Percentiles rank a stretch among this genome's conserved stretches.
phyloP scores from a whole-genome alignment of 1,284 basidiomycete genomes.

The Pseudozyma tsukubaensis region DNA sequence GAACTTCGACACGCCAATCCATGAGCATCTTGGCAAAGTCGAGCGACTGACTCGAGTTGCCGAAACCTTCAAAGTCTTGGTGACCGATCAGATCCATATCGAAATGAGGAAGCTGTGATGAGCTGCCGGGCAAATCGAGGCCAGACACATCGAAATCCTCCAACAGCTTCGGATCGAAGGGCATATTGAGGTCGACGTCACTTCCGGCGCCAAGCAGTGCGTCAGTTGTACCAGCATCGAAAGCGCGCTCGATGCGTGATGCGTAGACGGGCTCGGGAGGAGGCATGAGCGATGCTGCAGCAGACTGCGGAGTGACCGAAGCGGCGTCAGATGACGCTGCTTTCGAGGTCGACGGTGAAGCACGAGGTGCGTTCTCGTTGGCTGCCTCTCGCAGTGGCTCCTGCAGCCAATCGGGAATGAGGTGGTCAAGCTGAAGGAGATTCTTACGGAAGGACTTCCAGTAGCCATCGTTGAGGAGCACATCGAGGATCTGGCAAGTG shows the following conservation, averaged over 20 bases:
- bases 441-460: constrained; percentile 46
- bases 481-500: constrained; percentile 37
- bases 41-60: constrained; percentile 36
- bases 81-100: constrained; percentile 44
- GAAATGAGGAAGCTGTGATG: constrained; percentile 26
- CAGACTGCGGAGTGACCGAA: neutral
- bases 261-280: neutral
- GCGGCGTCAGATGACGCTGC: neutral
- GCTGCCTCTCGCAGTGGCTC: constrained; percentile 15
- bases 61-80: constrained; percentile 39
- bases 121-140: constrained; percentile 3
- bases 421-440: constrained; percentile 23
- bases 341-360: neutral
- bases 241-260: constrained; percentile 2
- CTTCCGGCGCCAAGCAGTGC: constrained; percentile 1
- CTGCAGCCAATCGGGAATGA: constrained; percentile 41
- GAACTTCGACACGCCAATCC: constrained; percentile 43
- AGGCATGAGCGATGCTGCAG: neutral
- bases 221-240: constrained; percentile 1
- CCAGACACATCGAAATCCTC: constrained; percentile 11
- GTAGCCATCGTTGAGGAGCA: constrained; percentile 46
- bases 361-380: neutral
- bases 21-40: constrained; percentile 51
- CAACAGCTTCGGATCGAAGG: constrained; percentile 28
- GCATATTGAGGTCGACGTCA: neutral